Percentiles rank a stretch among this genome's conserved stretches.
Conservation (phyloP, 1,284 basidiomycete genomes). For the Ganoderma lucidum region DNA sequence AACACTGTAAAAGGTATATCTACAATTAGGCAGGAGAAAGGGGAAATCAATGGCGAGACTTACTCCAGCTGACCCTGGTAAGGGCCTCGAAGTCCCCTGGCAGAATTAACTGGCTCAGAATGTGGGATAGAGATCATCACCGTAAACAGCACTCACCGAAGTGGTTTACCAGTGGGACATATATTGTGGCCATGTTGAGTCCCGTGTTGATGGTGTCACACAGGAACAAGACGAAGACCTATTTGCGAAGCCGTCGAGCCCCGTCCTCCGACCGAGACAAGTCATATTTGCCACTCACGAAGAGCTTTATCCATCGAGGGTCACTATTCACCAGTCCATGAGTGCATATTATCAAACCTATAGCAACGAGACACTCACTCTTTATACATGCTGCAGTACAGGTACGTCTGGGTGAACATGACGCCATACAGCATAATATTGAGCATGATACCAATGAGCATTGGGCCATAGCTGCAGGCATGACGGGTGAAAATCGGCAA, state of each 20-base stretch:
- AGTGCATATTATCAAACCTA: neutral
- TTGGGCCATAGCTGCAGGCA: neutral
- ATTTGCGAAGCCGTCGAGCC: too few relatives aligned
- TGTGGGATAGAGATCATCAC: neutral
- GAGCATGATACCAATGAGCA: neutral
- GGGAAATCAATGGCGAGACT: neutral
- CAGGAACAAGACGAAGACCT: constrained; percentile 36
- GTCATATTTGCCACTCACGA: neutral
- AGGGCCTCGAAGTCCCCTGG: neutral
- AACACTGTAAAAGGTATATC: neutral
- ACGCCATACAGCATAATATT: neutral
- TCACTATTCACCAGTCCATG: neutral
- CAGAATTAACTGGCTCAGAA: neutral
- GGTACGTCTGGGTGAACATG: neutral
- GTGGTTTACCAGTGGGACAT: constrained; percentile 38
- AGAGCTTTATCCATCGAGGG: neutral
- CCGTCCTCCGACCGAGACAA: neutral
- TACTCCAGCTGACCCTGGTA: neutral
- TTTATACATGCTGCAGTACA: neutral
- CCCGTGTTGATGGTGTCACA: constrained; percentile 42
- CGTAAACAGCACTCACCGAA: constrained; percentile 11
- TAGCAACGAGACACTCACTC: neutral
- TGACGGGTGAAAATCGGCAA: neutral
- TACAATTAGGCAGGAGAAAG: neutral
- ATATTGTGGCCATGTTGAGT: constrained; percentile 41